Base-by-base conservation (phyloP, 768 basidiomycete species). In the Tulasnella sp. region DNA sequence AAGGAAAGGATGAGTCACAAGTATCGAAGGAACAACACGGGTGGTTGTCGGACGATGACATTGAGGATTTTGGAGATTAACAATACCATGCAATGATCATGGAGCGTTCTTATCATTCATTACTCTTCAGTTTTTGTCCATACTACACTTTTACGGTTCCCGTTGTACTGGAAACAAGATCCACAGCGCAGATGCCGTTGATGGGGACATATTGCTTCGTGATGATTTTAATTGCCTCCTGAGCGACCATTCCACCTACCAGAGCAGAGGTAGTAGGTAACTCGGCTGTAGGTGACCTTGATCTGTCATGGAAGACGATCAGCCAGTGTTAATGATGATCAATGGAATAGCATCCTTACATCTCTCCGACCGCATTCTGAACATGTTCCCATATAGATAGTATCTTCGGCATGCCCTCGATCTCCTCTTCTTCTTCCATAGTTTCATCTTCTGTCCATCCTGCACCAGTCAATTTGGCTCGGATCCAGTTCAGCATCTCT, bases 211-310 rank as follows among this genome's bases (percentile, higher is more conserved):
- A 99, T 65, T 99, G 95, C 60, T 78, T 80, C 52, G 93, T 99
- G 60, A 93, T 82, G 67, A 98, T 73, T 73, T 99, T 98, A 72
- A 98, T 98, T 5, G 81, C 79, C 63, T 99, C 95, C 59, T 99
- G 95, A 22, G 92, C 90, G 16, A 96, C 82, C 31, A 98, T 65
- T 2, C 95, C 95, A 1, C 95, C 95, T 0, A 96, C 69, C 60
- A 98, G 78, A 1, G 92, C 92, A 0, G 93, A 88, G 1, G 81
- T 91, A 57, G 91, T 98, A 5, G 93, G 93, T 3, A 98, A 67
- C 59, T 93, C 89, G 3, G 87, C 81, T 0, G 74, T 79, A 2
- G 84, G 86, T 6, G 88, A 72, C 1, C 90, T 83, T 9, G 72
- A 79, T 49, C 89, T 91, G 60, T 16, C 34, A 9, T 51, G 6